Base-by-base conservation (phyloP, 1,139 yeast species). In the Eremothecium coryli region DNA sequence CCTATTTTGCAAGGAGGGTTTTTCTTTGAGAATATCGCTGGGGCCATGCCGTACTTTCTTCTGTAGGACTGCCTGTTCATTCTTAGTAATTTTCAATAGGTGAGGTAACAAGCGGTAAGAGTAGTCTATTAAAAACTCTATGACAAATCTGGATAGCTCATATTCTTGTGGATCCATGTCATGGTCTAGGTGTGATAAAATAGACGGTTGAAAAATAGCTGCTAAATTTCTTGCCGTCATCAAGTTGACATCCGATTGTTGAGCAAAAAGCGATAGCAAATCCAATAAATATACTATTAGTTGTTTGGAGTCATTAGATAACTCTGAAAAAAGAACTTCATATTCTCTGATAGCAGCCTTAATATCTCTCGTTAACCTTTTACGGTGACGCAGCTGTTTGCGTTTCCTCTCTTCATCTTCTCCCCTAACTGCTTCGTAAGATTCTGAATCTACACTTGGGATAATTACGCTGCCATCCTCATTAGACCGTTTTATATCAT, bases 141-240 rank as follows among this genome's bases (percentile, higher is more conserved):
- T 81, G 18, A 85, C 95, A 8, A 78, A 70, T 47, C 90, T 85
- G 2, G 95, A 82, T 23, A 86, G 64, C 14, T 84, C 93, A 60
- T 88, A 88, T 57, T 90, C 96, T 23, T 76, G 81, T 1, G 97
- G 96, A 33, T 80, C 74, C 76, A 88, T 73, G 55, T 86, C 95
- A 57, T 90, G 97, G 47, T 70, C 72, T 5, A 96, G 95, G 55
- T 90, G 97, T 2, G 94, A 82, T 32, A 93, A 65, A 12, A 93
- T 76, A 2, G 95, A 82, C 2, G 98, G 98, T 60, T 90, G 98
- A 62, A 93, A 90, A 41, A 90, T 84, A 2, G 97, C 95, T 1
- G 97, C 95, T 45, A 90, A 65, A 54, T 93, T 90, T 47, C 90
- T 73, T 2, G 95, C 84, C 2, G 95, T 78, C 99, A 90, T 90